Evolutionary conservation across 2,329 filamentous ascomycete genomes (phyloP).

Genomic region (Trichoderma semiorbis): DNA sequence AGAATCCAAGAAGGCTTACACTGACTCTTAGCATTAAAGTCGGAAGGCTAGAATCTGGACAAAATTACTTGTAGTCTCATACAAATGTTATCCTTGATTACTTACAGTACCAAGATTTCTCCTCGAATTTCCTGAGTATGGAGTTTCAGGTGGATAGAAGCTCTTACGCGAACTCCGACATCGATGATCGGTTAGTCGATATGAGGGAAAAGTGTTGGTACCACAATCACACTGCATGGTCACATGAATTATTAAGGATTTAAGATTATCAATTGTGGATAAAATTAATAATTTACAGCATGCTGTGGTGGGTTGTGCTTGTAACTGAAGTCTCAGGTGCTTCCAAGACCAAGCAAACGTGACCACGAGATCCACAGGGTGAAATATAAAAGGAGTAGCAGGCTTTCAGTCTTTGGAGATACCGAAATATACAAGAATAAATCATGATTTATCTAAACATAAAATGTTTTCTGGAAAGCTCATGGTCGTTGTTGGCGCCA

Average conservation of each 20-base stretch:
- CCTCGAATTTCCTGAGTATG: neutral
- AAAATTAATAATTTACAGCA: neutral
- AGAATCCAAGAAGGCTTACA: too few relatives aligned
- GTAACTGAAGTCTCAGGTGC: neutral
- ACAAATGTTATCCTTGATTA: neutral
- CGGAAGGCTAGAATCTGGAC: too few relatives aligned
- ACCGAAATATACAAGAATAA: neutral
- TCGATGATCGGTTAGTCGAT: neutral
- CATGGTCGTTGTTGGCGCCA: neutral
- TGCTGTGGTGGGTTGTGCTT: neutral
- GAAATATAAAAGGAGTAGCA: neutral
- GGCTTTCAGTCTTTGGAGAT: accelerated
- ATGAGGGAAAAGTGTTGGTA: neutral
- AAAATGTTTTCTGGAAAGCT: neutral
- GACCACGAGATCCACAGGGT: neutral
- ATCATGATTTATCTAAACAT: neutral
- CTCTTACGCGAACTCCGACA: neutral
- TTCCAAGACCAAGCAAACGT: neutral
- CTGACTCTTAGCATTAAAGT: too few relatives aligned
- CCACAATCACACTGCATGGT: too few relatives aligned
- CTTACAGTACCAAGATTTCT: neutral
- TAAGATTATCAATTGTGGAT: neutral
- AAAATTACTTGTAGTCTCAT: neutral
- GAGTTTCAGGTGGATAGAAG: too few relatives aligned
- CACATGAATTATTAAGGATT: too few relatives aligned